Evolutionary conservation across 495 filamentous ascomycete species (phyloP).

Genomic region (Aspergillus biplanus): DNA sequence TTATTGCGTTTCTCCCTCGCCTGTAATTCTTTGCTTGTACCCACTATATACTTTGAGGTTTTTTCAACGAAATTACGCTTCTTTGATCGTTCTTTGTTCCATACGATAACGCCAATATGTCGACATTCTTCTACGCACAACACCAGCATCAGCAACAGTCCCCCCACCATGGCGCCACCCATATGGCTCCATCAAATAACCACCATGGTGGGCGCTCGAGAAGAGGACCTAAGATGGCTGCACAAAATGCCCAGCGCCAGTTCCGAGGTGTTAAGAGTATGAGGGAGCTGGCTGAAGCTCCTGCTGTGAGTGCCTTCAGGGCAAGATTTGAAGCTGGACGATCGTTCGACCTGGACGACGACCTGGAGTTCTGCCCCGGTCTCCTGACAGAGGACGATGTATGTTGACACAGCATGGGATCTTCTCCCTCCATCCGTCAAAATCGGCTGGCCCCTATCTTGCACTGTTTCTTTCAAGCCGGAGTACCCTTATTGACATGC

Average conservation of each 20-base stretch:
- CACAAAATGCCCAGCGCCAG: slow-evolving; percentile 83
- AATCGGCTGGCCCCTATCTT: slow-evolving; percentile 6
- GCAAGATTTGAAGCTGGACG: slow-evolving; percentile 86
- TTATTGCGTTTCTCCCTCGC: slow-evolving; percentile 5
- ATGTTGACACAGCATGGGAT: slow-evolving; percentile 52
- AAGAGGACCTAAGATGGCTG: slow-evolving; percentile 79
- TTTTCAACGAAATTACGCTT: slow-evolving; percentile 31
- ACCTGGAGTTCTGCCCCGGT: slow-evolving; percentile 93
- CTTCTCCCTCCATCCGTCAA: slow-evolving; percentile 4
- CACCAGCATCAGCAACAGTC: slow-evolving; percentile 60
- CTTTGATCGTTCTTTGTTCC: slow-evolving; percentile 12
- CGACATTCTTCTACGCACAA: slow-evolving; percentile 70
- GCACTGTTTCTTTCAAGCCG: not conserved
- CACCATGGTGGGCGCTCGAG: slow-evolving; percentile 87
- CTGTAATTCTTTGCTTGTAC: slow-evolving; percentile 29
- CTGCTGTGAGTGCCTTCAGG: slow-evolving; percentile 74
- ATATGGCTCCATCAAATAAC: slow-evolving; percentile 61
- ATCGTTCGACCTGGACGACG: slow-evolving; percentile 96
- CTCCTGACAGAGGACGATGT: slow-evolving; percentile 96
- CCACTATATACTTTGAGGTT: slow-evolving; percentile 30
- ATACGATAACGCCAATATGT: slow-evolving; percentile 60
- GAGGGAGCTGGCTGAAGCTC: slow-evolving; percentile 84
- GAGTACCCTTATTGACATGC: slow-evolving; percentile 22
- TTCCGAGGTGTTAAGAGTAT: slow-evolving; percentile 80
- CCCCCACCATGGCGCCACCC: slow-evolving; percentile 52